Conservation (phyloP, 257 asterid species). For the Phtheirospermum japonicum region DNA sequence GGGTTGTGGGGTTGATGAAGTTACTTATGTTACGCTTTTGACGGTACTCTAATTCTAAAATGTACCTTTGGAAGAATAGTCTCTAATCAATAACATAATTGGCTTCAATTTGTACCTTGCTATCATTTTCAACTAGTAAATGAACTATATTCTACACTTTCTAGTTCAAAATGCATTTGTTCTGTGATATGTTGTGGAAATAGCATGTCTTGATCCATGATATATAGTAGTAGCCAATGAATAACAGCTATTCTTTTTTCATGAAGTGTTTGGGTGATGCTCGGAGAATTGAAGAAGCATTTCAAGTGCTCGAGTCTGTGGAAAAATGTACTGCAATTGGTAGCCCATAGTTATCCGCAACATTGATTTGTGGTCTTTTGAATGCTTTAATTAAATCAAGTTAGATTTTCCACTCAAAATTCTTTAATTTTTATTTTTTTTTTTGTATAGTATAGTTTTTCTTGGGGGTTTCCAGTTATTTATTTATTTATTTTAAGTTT, state of each 20-base stretch:
- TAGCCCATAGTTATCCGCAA: constrained; percentile 44
- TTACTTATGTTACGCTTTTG: too few species aligned
- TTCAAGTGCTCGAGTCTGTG: constrained; percentile 64
- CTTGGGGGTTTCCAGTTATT: background rate
- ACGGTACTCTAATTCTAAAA: too few species aligned
- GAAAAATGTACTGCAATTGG: constrained; percentile 65
- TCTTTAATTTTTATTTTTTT: background rate
- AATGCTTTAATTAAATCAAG: constrained; percentile 61
- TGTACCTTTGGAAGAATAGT: too few species aligned
- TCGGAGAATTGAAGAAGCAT: constrained; percentile 62
- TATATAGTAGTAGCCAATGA: background rate
- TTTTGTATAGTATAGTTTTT: too few species aligned
- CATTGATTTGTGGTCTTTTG: constrained; percentile 52
- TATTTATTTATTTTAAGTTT: too few species aligned
- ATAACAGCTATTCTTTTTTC: constrained; percentile 14
- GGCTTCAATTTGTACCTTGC: too few species aligned
- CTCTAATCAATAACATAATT: too few species aligned
- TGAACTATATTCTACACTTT: too few species aligned
- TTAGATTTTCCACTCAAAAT: constrained; percentile 35
- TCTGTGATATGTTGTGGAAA: constrained; percentile 1
- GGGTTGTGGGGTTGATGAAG: too few species aligned
- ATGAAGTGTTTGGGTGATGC: constrained; percentile 61
- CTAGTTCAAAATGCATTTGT: too few species aligned
- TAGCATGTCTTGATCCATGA: constrained; percentile 1
- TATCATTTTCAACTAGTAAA: too few species aligned